Evolutionary conservation across 495 filamentous ascomycete genomes (phyloP).

Genomic region (Podospora anserina): DNA sequence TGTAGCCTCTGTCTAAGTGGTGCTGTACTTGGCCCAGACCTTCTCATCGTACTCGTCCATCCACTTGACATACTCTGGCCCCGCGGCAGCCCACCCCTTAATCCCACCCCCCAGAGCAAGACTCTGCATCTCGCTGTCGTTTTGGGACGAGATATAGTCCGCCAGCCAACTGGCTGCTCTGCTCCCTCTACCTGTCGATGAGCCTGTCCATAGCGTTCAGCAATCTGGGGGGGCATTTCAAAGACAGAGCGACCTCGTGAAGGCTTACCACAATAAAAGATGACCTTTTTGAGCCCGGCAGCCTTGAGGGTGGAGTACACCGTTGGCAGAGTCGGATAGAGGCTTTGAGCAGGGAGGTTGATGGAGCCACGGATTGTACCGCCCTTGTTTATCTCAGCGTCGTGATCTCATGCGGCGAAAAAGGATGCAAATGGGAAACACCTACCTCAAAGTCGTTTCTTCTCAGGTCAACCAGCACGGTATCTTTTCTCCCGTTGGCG

Average conservation of each 20-base stretch:
- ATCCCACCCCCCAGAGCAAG: slow-evolving; percentile 59
- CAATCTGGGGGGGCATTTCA: not conserved
- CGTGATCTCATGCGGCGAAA: not conserved
- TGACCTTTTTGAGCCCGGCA: slow-evolving; percentile 49
- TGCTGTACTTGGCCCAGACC: slow-evolving; percentile 39
- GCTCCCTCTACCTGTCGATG: slow-evolving; percentile 59
- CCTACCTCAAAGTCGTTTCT: slow-evolving; percentile 59
- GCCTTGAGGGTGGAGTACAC: slow-evolving; percentile 54
- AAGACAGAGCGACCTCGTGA: slow-evolving; percentile 2
- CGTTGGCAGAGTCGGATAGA: slow-evolving; percentile 56
- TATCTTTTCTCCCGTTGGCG: slow-evolving; percentile 44
- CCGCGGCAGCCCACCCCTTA: slow-evolving; percentile 60
- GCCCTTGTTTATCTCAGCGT: slow-evolving; percentile 33
- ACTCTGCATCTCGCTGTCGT: slow-evolving; percentile 51
- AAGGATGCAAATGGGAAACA: not conserved
- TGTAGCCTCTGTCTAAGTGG: not conserved
- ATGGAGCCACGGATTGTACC: slow-evolving; percentile 65
- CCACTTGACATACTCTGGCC: slow-evolving; percentile 51
- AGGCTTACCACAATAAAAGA: slow-evolving; percentile 65
- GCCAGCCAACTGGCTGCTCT: slow-evolving; percentile 64
- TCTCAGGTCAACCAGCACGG: slow-evolving; percentile 61
- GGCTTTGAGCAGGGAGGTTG: slow-evolving; percentile 68
- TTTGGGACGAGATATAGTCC: slow-evolving; percentile 52
- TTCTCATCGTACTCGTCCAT: slow-evolving; percentile 59
- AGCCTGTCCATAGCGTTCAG: slow-evolving; percentile 42